Evolutionary conservation across 2,329 filamentous ascomycete genomes (phyloP), one percentile per base, ranked within the genome.

Genomic region (Lasiodiplodia theobromae): DNA sequence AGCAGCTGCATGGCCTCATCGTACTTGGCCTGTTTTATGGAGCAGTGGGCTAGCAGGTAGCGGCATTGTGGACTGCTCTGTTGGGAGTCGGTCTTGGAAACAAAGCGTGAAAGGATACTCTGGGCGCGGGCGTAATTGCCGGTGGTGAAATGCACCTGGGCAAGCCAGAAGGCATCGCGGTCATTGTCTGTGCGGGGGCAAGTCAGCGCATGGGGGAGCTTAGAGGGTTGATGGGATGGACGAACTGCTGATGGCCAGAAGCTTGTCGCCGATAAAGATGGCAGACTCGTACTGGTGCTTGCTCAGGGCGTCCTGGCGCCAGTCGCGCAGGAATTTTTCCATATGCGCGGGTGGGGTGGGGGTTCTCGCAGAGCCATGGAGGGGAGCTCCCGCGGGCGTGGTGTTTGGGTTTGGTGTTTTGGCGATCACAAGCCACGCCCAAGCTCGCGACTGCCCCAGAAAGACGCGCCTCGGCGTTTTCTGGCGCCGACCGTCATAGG

Each of bases 251-350:
- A 99, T 85, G 69, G 96, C 96, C 69, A 98, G 86, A 74, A 99
- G 86, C 84, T 99, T 99, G 86, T 99, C 96, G 71, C 94, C 96
- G 72, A 98, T 93, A 79, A 97, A 98, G 74, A 98, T 95, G 77
- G 96, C 96, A 40, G 95, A 93, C 72, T 98, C 95, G 80, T 97
- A 94, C 79, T 99, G 96, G 72, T 96, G 93, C 80, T 96, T 96
- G 82, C 97, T 95, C 76, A 97, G 85, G 77, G 95, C 94, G 84
- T 97, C 94, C 82, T 97, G 93, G 77, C 94, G 89, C 96, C 96
- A 99, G 77, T 92, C 91, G 78, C 94, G 91, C 77, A 99, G 87
- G 81, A 95, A 97, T 76, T 89, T 90, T 85, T 98, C 94, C 96
- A 99, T 98, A 71, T 52, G 52, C 49, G 51, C 52, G 28, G 51